Base-by-base conservation (phyloP, 108 stramenopile genomes). In the Fragilaria radians region DNA sequence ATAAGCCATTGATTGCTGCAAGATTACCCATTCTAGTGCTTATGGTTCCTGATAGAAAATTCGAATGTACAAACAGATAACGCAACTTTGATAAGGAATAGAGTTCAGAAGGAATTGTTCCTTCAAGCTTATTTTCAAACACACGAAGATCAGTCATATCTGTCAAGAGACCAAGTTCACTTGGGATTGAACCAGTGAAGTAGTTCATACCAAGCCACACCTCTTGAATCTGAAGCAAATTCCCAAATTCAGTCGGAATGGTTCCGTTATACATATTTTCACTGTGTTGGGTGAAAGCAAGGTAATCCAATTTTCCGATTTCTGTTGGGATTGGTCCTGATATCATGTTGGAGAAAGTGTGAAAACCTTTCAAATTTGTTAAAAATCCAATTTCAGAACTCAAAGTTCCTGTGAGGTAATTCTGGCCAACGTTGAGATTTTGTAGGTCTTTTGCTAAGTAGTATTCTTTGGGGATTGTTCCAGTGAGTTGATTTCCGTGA, bases 31-130 rank as follows among this genome's bases (percentile, higher is more conserved):
- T 65, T 29, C 50, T 32, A 4, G 51, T 31, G 1, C 69, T 68
- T 2, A 75, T 33, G 0, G 27, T 2, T 4, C 74, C 74, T n/a
- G 46, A 17, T 9, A 66, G 54, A 36, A 60, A 61, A 57, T 87
- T 87, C 31, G 73, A 56, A 14, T 71, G 71, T 1, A 88, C 9
- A 30, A 70, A 74, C 3, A 88, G 57, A 24, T 59, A 61, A 36
- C 63, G 24, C 0, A 88, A 66, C 33, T 72, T 57, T 18, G 77
- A 54, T 31, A 85, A 56, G 18, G 51, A 32, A 3, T 70, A 65
- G n/a, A 84, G 31, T 59, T 84, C 81, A 29, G 69, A 27, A 9
- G 83, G 83, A 3, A 88, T 72, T 5, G 68, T 48, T n/a, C 86
- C 86, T 29, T 30, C 21, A 2, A 57, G 28, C 19, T 3, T n/a